phyloP scores from a whole-genome alignment of 73 alveolate species.

The Paramecium sonneborni region DNA sequence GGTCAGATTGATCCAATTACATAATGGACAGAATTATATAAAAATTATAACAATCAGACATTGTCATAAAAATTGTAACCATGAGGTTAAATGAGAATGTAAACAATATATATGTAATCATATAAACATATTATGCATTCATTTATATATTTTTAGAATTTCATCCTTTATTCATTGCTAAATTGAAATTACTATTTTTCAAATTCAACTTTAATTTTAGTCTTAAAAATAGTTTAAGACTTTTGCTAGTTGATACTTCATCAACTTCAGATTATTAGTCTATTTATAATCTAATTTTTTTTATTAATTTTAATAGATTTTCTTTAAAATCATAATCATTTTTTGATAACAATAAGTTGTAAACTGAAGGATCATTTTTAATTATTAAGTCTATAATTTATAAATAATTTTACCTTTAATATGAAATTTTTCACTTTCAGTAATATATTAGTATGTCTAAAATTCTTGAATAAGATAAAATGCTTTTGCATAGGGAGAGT shows the following conservation, averaged over 20 bases:
- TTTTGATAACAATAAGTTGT: background rate
- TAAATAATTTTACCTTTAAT: background rate
- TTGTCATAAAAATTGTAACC: background rate
- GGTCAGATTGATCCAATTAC: background rate
- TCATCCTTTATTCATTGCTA: background rate
- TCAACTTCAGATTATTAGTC: background rate
- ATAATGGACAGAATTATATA: background rate
- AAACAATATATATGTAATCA: constrained; percentile 27
- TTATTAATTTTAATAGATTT: background rate
- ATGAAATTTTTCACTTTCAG: background rate
- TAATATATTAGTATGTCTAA: background rate
- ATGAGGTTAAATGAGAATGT: background rate
- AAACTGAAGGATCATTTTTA: background rate
- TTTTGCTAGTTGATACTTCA: background rate
- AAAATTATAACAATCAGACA: background rate
- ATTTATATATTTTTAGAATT: background rate
- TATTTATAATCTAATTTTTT: background rate
- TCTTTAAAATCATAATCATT: background rate
- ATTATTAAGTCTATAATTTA: background rate
- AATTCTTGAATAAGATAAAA: background rate
- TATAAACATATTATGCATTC: background rate
- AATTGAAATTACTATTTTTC: background rate
- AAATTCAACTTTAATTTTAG: background rate
- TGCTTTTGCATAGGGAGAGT: background rate
- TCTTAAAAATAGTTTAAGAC: background rate